Base-by-base conservation (phyloP, 2,329 filamentous ascomycete species). In the Venturia effusa region DNA sequence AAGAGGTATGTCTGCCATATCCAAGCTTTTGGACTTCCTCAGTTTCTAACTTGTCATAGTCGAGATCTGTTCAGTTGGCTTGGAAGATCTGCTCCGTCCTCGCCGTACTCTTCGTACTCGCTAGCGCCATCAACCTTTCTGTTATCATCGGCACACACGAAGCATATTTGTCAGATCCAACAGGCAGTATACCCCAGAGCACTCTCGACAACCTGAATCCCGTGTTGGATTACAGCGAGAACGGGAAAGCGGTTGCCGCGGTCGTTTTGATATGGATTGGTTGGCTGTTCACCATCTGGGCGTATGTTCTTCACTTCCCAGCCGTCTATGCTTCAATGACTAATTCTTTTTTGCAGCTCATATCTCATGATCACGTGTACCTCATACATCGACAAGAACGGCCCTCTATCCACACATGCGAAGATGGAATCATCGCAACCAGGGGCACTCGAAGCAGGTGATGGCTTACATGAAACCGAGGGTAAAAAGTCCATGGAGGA, bases 261-360 rank as follows among this genome's bases (percentile, higher is more conserved):
- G 76, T 80, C 3, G 80, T 83, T 0, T 78, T 84, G 27, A 68
- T 80, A 19, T 85, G 83, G 82, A 72, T 78, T 0, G 83, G 82
- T 0, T 77, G 78, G 68, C 64, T 82, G 1, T 76, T 74, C 19
- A 80, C 81, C 0, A 74, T 81, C 64, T 75, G 76, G 6, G 80
- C 77, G 78, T 79, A 66, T 64, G 70, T 68, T 40, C 24, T 34
- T 34, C 7, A 27, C 13, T 4, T 34, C 15, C 30, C n/a, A 1
- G 4, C 13, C 8, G 15, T n/a, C 19, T 6, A 3, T 19, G 13
- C 17, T n/a, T n/a, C 22, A 51, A 27, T 3, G 10, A 19, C 51
- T 57, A 7, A 57, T 17, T 54, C 15, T 34, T n/a, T 30, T 7
- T 17, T 22, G 10, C 54, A 78, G 76, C 67, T 75, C 74, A 22